phyloP scores from a whole-genome alignment of 2,329 filamentous ascomycete species.

The Aspergillus brasiliensis region DNA sequence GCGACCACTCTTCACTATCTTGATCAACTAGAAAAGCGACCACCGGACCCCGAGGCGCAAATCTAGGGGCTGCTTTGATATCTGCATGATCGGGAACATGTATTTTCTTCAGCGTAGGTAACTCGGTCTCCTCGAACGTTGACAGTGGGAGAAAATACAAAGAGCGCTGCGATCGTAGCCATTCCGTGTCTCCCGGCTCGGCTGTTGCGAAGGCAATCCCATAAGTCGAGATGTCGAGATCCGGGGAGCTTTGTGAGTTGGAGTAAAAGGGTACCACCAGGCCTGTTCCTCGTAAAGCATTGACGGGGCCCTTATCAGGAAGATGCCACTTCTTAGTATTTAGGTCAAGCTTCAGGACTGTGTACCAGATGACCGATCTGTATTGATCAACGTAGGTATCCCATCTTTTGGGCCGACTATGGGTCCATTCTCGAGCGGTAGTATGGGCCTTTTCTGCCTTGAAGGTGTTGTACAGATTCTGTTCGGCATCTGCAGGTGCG shows the following conservation, averaged over 20 bases:
- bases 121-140: conserved; percentile 2
- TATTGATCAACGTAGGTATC: not conserved
- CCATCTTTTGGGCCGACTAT: conserved; percentile 4
- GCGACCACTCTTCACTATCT: not conserved
- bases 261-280: not conserved
- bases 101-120: not conserved
- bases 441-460: not conserved
- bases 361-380: conserved; percentile 4
- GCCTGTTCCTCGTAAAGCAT: conserved; percentile 2
- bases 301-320: not conserved
- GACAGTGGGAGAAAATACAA: not conserved
- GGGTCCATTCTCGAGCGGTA: not conserved
- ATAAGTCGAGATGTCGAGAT: not conserved
- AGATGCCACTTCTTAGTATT: not conserved
- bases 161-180: not conserved
- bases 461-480: not conserved
- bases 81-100: not conserved
- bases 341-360: not conserved
- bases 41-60: not conserved
- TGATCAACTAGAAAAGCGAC: conserved; percentile 3
- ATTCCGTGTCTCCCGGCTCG: not conserved
- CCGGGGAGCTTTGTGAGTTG: not conserved
- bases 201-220: not conserved
- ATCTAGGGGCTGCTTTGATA: not conserved
- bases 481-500: not conserved